Evolutionary conservation across 2,329 filamentous ascomycete species (phyloP).

Genomic region (Colletotrichum falcatum): DNA sequence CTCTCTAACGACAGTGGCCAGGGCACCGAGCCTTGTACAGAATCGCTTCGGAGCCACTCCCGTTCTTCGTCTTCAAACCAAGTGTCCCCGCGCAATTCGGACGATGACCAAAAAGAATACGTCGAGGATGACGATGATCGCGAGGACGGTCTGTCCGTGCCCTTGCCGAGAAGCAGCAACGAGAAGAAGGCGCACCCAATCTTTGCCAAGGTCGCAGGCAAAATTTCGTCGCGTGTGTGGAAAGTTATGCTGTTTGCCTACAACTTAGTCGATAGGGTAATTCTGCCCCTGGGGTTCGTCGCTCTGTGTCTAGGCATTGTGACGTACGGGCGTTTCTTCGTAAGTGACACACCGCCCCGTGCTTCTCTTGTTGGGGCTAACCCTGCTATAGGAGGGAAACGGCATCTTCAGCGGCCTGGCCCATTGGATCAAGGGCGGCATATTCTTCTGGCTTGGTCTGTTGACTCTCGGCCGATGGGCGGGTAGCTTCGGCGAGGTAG

Average conservation of each 20-base stretch:
- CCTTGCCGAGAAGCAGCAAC: conserved; percentile 56
- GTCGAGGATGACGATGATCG: conserved; percentile 61
- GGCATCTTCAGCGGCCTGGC: conserved; percentile 86
- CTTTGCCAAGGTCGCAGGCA: conserved; percentile 63
- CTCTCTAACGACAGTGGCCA: conserved; percentile 80
- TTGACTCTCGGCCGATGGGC: conserved; percentile 90
- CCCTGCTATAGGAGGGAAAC: conserved; percentile 66
- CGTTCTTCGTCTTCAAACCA: conserved; percentile 69
- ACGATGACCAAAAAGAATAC: conserved; percentile 55
- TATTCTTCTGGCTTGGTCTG: conserved; percentile 94
- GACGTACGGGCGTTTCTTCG: conserved; percentile 86
- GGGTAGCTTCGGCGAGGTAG: conserved; percentile 88
- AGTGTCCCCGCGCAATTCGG: conserved; percentile 44
- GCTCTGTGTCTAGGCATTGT: conserved; percentile 78
- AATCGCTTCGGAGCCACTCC: conserved; percentile 74
- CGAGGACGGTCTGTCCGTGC: conserved; percentile 52
- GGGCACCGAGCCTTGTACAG: conserved; percentile 77
- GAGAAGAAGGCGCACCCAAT: conserved; percentile 57
- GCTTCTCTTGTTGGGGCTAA: neutral
- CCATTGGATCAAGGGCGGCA: conserved; percentile 93
- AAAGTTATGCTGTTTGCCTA: conserved; percentile 71
- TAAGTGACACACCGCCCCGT: conserved; percentile 60
- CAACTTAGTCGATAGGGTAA: conserved; percentile 78
- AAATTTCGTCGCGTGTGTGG: conserved; percentile 69
- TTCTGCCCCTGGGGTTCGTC: conserved; percentile 82